Percentiles rank a stretch among this genome's conserved stretches.
Evolutionary conservation across 2,329 filamentous ascomycete species (phyloP).

Genomic region (Mycosphaerelloides madeirae): DNA sequence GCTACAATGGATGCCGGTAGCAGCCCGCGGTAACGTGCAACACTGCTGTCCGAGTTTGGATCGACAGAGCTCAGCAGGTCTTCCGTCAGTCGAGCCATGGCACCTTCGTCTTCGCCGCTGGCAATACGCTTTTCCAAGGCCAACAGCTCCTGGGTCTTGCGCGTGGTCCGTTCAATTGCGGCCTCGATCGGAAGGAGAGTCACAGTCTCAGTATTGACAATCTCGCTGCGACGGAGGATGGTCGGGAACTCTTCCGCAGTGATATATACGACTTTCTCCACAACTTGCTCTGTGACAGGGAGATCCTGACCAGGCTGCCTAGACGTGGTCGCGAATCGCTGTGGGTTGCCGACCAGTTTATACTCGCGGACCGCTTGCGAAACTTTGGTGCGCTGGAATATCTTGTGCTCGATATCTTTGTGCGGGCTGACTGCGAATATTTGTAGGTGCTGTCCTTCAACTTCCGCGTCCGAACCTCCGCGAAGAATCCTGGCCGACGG

Average conservation of each 20-base stretch:
- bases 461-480: constrained; percentile 62
- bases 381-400: constrained; percentile 84
- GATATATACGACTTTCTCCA: constrained; percentile 79
- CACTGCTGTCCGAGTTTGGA: constrained; percentile 66
- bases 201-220: constrained; percentile 63
- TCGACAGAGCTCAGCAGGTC: constrained; percentile 74
- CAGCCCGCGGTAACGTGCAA: constrained; percentile 71
- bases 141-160: constrained; percentile 83
- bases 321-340: constrained; percentile 70
- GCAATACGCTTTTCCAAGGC: constrained; percentile 66
- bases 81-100: constrained; percentile 65
- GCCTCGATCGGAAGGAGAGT: constrained; percentile 72
- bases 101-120: constrained; percentile 55
- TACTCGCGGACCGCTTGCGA: constrained; percentile 82
- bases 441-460: constrained; percentile 86
- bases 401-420: constrained; percentile 73
- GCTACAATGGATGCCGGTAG: constrained; percentile 49
- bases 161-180: constrained; percentile 82
- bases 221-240: constrained; percentile 81
- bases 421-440: constrained; percentile 76
- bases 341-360: constrained; percentile 71
- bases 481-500: constrained; percentile 78
- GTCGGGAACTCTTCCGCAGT: constrained; percentile 87
- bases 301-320: constrained; percentile 61
- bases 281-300: constrained; percentile 64